Evolutionary conservation across 305 asterid species (phyloP), one percentile per base, ranked within the genome.

Genomic region (Withania somnifera): DNA sequence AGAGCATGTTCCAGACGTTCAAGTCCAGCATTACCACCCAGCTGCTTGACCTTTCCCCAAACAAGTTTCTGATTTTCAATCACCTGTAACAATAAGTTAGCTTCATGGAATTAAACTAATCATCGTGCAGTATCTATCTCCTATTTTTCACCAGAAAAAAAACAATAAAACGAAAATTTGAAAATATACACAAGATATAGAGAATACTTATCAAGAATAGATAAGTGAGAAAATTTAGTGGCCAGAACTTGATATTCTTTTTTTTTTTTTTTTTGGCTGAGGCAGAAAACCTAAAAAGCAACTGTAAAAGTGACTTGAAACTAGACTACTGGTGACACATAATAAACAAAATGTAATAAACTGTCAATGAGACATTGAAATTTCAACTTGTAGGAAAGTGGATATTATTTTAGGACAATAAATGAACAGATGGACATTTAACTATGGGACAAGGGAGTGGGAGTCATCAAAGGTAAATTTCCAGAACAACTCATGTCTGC

Each of bases 11-110:
- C 81, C 83, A 82, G 77, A 22, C 69, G 83, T 51, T 77, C 80
- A 42, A 85, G 68, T 47, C 87, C 87, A 81, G 68, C 81, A 77
- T 77, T 66, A 45, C 82, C 87, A 78, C 83, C 60, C 80, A 85
- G 75, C 57, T 77, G 78, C 34, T 63, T 73, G 38, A 82, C 79
- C 80, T 82, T 85, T 52, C n/a, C 79, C 81, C 54, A 51, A 60
- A 85, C 52, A 82, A 85, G 83, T 61, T 85, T 77, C 67, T 82
- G 83, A 80, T 85, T 79, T 64, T 82, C 87, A 75, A 78, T 82
- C 45, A 85, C 87, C 87, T 85, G 60, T 26, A 50, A 50, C 61
- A 24, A 26, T 75, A 75, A 24, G 57, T 71, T 42, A 45, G 79
- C 61, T 75, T 75, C 79, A 75, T 15, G 13, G 61, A 50, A 75